phyloP scores from a whole-genome alignment of 148 eudicot genomes.

The Polygonum maritimum region DNA sequence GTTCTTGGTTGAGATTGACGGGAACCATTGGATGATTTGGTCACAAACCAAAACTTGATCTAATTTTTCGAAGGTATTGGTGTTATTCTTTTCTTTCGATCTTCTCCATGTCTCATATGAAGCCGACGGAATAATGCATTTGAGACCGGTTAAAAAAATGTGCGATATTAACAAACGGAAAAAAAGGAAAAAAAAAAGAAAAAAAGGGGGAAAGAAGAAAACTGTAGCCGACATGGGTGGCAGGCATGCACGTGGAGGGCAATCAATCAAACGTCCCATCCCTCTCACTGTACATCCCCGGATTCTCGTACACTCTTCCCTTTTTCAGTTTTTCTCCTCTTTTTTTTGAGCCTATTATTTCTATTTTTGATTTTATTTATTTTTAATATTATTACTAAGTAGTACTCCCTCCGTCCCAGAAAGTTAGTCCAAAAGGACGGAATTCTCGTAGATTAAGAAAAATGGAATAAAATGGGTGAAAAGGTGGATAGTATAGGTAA shows the following conservation, averaged over 20 bases:
- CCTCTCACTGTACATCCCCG: not conserved
- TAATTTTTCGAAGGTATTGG: too few species aligned
- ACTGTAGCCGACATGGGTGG: constrained; percentile 9
- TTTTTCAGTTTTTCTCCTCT: not conserved
- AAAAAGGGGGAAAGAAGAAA: not conserved
- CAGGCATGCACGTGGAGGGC: constrained; percentile 4
- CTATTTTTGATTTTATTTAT: not conserved
- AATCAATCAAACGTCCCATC: constrained; percentile 8
- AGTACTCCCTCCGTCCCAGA: too few species aligned
- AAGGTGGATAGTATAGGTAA: too few species aligned
- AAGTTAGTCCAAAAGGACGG: too few species aligned
- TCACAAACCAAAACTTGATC: too few species aligned
- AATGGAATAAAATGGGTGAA: too few species aligned
- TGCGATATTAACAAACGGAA: not conserved
- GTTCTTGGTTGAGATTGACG: too few species aligned
- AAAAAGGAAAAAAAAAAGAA: not conserved
- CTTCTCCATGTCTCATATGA: too few species aligned
- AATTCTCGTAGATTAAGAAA: too few species aligned
- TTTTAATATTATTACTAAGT: not conserved
- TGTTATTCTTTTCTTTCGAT: too few species aligned
- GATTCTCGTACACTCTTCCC: not conserved
- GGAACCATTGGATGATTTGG: too few species aligned
- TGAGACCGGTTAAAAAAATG: not conserved
- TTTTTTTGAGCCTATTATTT: not conserved
- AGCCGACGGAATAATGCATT: too few species aligned